Evolutionary conservation across 139 green algal genomes (phyloP).

Genomic region (Parachlorella kessleri): DNA sequence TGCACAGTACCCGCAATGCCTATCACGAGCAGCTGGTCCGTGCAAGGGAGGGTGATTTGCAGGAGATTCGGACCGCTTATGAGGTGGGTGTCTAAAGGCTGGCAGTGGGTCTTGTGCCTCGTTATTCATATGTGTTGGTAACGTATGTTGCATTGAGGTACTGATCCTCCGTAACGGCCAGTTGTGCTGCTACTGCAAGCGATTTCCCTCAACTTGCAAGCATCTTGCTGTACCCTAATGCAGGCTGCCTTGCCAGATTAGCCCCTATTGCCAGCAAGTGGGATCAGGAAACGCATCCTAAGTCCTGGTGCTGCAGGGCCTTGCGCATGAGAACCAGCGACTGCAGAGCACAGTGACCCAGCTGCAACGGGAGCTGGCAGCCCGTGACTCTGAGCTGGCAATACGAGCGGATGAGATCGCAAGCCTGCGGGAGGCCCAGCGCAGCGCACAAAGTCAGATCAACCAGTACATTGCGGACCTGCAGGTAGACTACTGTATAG

Average conservation of each 20-base stretch:
- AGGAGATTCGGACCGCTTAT: not conserved
- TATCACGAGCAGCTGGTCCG: conserved; percentile 40
- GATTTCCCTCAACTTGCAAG: no score
- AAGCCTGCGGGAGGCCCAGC: conserved; percentile 54
- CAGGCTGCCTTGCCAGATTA: no score
- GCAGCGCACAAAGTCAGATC: conserved; percentile 48
- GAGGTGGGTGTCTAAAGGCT: no score
- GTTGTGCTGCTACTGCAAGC: no score
- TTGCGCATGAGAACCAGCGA: conserved; percentile 57
- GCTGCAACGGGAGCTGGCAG: conserved; percentile 63
- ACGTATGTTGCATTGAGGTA: no score
- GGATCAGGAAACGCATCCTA: no score
- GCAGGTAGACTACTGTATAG: conserved; percentile 43
- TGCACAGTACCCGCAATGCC: not conserved
- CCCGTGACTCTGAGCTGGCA: conserved; percentile 45
- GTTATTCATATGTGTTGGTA: no score
- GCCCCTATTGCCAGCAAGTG: no score
- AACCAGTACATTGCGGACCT: conserved; percentile 68
- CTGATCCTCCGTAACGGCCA: no score
- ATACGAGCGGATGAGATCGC: conserved; percentile 52
- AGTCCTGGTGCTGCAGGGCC: conserved; percentile 40
- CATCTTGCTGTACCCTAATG: no score
- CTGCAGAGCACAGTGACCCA: conserved; percentile 51
- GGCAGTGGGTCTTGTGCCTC: no score
- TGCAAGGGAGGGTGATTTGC: conserved; percentile 53